phyloP scores from a whole-genome alignment of 805 yeast species.

The Suhomyces xylopsoci region DNA sequence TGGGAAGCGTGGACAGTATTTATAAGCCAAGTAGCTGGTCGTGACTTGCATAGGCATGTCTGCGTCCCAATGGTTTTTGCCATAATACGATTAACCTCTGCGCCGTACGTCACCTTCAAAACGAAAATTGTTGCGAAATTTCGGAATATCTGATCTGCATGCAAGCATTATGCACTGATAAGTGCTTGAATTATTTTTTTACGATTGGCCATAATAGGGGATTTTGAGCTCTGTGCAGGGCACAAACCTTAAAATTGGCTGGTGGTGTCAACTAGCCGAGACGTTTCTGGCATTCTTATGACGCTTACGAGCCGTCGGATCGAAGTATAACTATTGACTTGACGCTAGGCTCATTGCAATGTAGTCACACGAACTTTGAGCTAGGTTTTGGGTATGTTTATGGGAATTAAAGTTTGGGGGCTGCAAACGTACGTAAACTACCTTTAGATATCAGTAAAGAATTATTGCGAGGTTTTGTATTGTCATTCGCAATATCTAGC shows the following conservation, averaged over 20 bases:
- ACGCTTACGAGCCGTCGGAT: neutral
- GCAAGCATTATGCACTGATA: neutral
- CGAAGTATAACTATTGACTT: neutral
- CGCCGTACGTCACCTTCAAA: no score
- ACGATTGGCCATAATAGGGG: neutral
- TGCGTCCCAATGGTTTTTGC: no score
- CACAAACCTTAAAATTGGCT: neutral
- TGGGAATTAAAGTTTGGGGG: no score
- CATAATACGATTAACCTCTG: no score
- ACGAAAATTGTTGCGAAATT: neutral
- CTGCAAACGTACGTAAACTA: no score
- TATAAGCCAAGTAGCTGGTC: no score
- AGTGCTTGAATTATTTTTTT: neutral
- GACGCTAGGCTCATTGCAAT: neutral
- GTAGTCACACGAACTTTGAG: neutral
- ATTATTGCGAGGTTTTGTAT: no score
- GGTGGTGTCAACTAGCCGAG: neutral
- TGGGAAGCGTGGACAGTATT: no score
- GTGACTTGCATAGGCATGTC: no score
- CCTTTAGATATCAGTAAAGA: no score
- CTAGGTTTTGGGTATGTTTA: no score
- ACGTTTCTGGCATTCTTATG: neutral
- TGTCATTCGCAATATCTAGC: no score
- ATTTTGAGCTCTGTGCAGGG: neutral
- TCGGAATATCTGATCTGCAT: neutral